These are phyloP conservation scores for Trifolium dubium DNA, from an alignment of 306 rosid species.

Conservation along the genomic window DNA sequence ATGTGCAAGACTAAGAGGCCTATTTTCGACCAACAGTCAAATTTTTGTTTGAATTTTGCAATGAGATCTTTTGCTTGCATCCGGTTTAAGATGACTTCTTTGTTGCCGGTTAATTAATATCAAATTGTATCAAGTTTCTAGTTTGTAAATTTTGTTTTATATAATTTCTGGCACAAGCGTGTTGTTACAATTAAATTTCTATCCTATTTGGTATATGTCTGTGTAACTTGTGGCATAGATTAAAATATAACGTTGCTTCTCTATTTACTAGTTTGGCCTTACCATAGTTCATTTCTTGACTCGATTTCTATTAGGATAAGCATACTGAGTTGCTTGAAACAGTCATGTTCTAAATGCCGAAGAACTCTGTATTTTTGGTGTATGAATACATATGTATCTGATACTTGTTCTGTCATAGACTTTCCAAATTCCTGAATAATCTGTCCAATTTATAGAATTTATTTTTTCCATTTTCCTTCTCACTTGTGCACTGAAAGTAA, in stretches of 20 bases:
- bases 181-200: conserved; percentile 13
- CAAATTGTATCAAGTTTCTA: background rate
- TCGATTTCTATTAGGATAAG: conserved; percentile 17
- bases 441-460: background rate
- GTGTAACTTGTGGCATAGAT: conserved; percentile 3
- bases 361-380: background rate
- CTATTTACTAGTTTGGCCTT: conserved; percentile 2
- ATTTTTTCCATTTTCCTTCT: background rate
- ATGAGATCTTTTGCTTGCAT: background rate
- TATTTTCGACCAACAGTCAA: background rate
- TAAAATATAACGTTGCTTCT: conserved; percentile 13
- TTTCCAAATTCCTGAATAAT: conserved; percentile 14
- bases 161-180: background rate
- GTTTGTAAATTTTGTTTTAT: background rate
- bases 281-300: conserved; percentile 8
- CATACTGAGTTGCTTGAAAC: conserved; percentile 12
- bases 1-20: background rate
- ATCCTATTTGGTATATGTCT: background rate
- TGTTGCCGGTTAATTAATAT: conserved; percentile 4
- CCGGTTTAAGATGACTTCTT: conserved; percentile 1
- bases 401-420: conserved; percentile 7
- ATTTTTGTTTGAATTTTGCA: conserved; percentile 26
- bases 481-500: conserved; percentile 10
- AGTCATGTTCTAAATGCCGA: background rate
- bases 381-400: background rate